Evolutionary conservation across 768 basidiomycete species (phyloP).

Genomic region (Chalciporus chontae): DNA sequence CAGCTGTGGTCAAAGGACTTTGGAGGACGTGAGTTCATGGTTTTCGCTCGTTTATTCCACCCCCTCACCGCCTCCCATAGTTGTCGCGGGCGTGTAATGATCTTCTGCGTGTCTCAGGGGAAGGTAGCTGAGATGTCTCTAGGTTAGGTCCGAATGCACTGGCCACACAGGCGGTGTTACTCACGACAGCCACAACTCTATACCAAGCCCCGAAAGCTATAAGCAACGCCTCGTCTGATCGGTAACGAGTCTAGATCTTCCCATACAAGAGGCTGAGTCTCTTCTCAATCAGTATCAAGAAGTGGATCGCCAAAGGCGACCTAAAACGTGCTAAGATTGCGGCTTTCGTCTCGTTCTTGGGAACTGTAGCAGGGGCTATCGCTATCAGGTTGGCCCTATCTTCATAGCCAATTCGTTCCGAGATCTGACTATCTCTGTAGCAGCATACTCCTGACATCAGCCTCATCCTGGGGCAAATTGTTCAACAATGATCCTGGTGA

Average conservation of each 20-base stretch:
- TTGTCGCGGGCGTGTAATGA: slow-evolving; percentile 23
- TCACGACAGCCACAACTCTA: slow-evolving; percentile 21
- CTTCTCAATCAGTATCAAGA: slow-evolving; percentile 16
- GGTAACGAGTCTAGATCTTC: slow-evolving; percentile 17
- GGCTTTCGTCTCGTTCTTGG: slow-evolving; percentile 13
- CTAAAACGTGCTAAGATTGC: slow-evolving; percentile 17
- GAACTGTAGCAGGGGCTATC: slow-evolving; percentile 14
- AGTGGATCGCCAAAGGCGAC: slow-evolving; percentile 20
- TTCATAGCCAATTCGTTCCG: background rate
- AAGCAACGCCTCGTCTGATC: slow-evolving; percentile 18
- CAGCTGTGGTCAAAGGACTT: slow-evolving; percentile 30
- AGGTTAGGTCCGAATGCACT: slow-evolving; percentile 22
- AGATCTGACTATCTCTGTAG: slow-evolving; percentile 22
- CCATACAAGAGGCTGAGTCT: background rate
- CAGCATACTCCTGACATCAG: slow-evolving; percentile 40
- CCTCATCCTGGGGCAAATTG: slow-evolving; percentile 50
- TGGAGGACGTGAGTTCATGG: slow-evolving; percentile 17
- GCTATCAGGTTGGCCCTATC: slow-evolving; percentile 5
- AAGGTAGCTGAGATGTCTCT: slow-evolving; percentile 2
- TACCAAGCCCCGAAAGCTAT: slow-evolving; percentile 22
- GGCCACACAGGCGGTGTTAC: slow-evolving; percentile 26
- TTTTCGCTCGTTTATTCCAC: background rate
- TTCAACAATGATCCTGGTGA: slow-evolving; percentile 54
- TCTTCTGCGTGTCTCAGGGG: background rate
- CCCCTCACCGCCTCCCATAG: slow-evolving; percentile 9